Evolutionary conservation across 2,329 filamentous ascomycete species (phyloP), one percentile per base, ranked within the genome.

Genomic region (Scedosporium dehoogii): DNA sequence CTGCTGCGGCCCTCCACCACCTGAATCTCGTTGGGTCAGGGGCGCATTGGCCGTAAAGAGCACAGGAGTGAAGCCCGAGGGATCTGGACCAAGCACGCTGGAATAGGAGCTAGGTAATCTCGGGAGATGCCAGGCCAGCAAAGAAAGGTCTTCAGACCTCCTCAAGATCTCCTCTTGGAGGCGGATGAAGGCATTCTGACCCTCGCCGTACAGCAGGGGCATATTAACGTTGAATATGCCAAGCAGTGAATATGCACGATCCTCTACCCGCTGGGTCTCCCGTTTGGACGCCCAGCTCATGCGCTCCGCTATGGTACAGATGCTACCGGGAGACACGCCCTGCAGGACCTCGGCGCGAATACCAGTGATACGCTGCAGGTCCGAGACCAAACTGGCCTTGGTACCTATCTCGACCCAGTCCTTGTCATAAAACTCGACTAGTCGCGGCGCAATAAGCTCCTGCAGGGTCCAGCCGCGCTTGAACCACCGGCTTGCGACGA

Each of bases 251-350:
- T 75, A 75, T 0, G 73, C 73, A 48, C 67, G 64, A 63, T 76
- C 73, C 46, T 74, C 69, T 38, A 55, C 14, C 9, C 70, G 68
- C 1, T 65, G 69, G 3, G 71, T 74, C 51, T 69, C 61, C 16
- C 74, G 67, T 18, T 65, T 62, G 5, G 72, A 65, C n/a, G 71
- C 72, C 73, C 73, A 76, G 18, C 69, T 69, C 72, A 75, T 74
- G 58, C 70, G 67, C 51, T 67, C 64, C 16, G 74, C 72, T 58
- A 70, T 62, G 62, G 64, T 64, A 38, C 44, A 63, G 2, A n/a
- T 5, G 59, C 29, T 4, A 42, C 53, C 10, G 18, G 3, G 6
- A n/a, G 1, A 3, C 12, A 0, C 3, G 38, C 59, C 61, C 18
- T 16, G 6, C 1, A 63, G 6, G 12, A 62, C 60, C 21, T 38